phyloP scores from a whole-genome alignment of 257 asterid genomes.

The Penstemon barbatus region DNA sequence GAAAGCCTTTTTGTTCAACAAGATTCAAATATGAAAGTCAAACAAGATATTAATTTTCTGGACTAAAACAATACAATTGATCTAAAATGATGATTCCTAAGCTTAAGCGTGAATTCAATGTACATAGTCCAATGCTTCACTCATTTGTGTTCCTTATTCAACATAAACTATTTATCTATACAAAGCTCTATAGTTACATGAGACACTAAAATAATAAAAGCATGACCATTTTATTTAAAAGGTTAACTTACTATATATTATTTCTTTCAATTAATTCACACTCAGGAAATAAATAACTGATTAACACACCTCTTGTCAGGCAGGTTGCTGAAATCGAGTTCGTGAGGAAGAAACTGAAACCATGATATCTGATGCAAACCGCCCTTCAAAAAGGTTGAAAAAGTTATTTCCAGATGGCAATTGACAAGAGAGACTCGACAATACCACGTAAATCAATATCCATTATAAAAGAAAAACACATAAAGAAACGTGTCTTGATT shows the following conservation, averaged over 20 bases:
- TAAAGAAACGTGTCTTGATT: constrained; percentile 7
- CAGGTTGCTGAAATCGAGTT: constrained; percentile 57
- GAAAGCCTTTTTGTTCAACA: constrained; percentile 9
- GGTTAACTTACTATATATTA: too few species aligned
- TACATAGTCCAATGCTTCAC: constrained; percentile 4
- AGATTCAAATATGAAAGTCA: constrained; percentile 5
- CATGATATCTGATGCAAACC: constrained; percentile 96
- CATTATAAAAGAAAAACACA: constrained; percentile 14
- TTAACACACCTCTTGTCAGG: constrained; percentile 76
- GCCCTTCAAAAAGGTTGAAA: constrained; percentile 57
- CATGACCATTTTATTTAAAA: background rate
- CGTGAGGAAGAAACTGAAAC: constrained; percentile 96
- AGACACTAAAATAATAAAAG: constrained; percentile 1
- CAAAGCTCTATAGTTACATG: constrained; percentile 4
- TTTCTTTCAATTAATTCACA: constrained; percentile 16
- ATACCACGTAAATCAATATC: constrained; percentile 8
- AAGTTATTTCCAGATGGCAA: constrained; percentile 1
- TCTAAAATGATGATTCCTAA: background rate
- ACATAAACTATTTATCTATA: background rate
- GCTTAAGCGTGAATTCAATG: constrained; percentile 7
- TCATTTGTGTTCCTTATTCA: constrained; percentile 15
- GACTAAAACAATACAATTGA: constrained; percentile 4
- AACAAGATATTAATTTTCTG: constrained; percentile 3
- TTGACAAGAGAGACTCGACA: constrained; percentile 12
- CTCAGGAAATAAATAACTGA: constrained; percentile 23